Conservation (phyloP, 1,139 yeast species). For the Diutina catenulata region DNA sequence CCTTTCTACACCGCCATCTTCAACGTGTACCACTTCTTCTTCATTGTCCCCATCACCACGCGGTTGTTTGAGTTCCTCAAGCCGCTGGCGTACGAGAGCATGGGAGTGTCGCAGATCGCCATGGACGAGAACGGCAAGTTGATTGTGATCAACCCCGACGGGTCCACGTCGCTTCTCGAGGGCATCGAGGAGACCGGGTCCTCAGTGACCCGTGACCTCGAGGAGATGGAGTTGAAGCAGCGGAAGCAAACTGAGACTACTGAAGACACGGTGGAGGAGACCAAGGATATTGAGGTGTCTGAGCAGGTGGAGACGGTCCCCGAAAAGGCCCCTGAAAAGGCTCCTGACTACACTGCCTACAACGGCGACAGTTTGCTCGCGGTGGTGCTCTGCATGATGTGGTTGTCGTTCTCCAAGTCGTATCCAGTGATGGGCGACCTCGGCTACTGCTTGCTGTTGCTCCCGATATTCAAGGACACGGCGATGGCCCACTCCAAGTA, state of each 20-base stretch:
- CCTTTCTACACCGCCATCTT: slow-evolving; percentile 77
- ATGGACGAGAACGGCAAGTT: neutral
- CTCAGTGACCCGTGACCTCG: too few species aligned
- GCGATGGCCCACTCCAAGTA: slow-evolving; percentile 24
- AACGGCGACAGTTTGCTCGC: slow-evolving; percentile 54
- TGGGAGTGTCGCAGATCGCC: neutral
- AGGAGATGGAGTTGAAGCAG: too few species aligned
- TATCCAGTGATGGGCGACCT: slow-evolving; percentile 86
- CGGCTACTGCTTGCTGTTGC: slow-evolving; percentile 51
- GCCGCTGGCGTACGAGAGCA: neutral
- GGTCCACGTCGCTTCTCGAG: too few species aligned
- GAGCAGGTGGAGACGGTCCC: too few species aligned
- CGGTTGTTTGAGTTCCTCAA: slow-evolving; percentile 35
- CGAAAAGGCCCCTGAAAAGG: too few species aligned
- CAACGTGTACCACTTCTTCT: slow-evolving; percentile 61
- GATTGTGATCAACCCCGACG: neutral
- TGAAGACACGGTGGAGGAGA: neutral
- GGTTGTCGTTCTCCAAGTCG: slow-evolving; percentile 66
- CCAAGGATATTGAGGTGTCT: too few species aligned
- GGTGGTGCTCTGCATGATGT: slow-evolving; percentile 46
- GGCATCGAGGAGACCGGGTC: too few species aligned
- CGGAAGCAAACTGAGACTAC: too few species aligned
- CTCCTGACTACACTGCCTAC: too few species aligned
- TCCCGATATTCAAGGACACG: slow-evolving; percentile 43
- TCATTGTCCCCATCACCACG: slow-evolving; percentile 62